Base-by-base conservation (phyloP, 2,329 filamentous ascomycete genomes). In the Pseudopyrenochaeta lycopersici region DNA sequence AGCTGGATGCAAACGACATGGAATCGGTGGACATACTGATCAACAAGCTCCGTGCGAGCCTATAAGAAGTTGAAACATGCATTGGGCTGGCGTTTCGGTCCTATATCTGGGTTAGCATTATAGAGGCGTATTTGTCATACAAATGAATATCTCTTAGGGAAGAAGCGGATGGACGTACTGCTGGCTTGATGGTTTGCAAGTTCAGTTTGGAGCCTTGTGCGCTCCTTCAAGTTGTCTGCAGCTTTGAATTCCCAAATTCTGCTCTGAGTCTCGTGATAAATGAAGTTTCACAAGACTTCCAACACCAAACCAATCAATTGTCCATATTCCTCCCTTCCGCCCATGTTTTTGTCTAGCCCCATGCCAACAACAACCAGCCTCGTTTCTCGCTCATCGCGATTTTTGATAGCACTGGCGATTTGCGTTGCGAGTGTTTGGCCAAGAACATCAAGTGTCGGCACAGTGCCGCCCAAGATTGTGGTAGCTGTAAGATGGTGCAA, bases 351-450 rank as follows among this genome's bases (percentile, higher is more conserved):
- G 40, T 83, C 78, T 32, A 88, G 69, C 0, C 85, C 85, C 57
- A 87, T 69, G 0, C 85, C 85, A 30, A 89, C 66, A 18, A 89
- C 81, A 12, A 89, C 75, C 59, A 84, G 77, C 36, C 87, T 77
- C 58, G 79, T 81, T 71, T 89, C 87, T 39, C 80, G 77, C 5
- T 91, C 87, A 46, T 90, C 83, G 58, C 88, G 88, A 54, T 89
- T 85, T 15, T 88, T 83, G 54, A 99, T 84, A 33, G 89, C 85
- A 68, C 88, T 96, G 4, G 90, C 95, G 62, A 98, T 89, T 68
- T 97, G 94, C 38, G 91, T 91, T 2, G 93, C 93, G 68, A 96
- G 89, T 1, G 97, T 85, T 74, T 97, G 93, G 1, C 92, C 94
- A 4, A 96, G 76, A 0, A 90, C 91, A 70, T 97, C 92, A 38